Percentiles rank a stretch among this genome's conserved stretches.
These are phyloP conservation scores for Angomonas ambiguus DNA, from an alignment of 208 protist species.

Conservation along the genomic window DNA sequence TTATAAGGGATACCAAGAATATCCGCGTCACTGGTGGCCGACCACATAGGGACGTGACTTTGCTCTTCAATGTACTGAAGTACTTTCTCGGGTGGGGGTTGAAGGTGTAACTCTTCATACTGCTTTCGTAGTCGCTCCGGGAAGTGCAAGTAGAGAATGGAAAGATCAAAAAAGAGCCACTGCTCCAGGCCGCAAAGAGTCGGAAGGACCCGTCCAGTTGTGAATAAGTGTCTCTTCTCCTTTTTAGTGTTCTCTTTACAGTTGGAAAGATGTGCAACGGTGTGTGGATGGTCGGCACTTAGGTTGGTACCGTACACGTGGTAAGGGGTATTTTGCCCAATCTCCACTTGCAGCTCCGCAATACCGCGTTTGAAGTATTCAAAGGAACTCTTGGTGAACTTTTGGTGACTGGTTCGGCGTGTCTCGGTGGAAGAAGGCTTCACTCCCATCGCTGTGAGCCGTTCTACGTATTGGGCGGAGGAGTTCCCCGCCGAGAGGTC, in stretches of 20 bases:
- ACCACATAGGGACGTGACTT: conserved; percentile 47
- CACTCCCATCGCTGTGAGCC: neutral
- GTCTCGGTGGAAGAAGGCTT: neutral
- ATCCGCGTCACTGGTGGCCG: conserved; percentile 33
- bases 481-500: neutral
- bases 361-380: conserved; percentile 1
- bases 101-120: conserved; percentile 25
- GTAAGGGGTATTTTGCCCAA: neutral
- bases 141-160: conserved; percentile 21
- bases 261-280: neutral
- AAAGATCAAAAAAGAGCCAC: conserved; percentile 22
- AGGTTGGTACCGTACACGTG: neutral
- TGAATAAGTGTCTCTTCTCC: conserved; percentile 9
- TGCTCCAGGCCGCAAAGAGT: conserved; percentile 25
- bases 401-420: neutral
- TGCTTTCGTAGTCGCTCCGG: conserved; percentile 22
- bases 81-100: conserved; percentile 18
- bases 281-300: neutral
- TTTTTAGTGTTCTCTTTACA: neutral
- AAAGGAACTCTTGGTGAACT: neutral
- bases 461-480: neutral
- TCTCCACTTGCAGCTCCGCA: neutral
- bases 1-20: conserved; percentile 21
- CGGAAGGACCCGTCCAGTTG: conserved; percentile 15
- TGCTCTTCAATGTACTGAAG: conserved; percentile 30